A percentile compares a stretch with the other conserved stretches of the same genome.
Evolutionary conservation across 176 grass and related monocot species (phyloP).

Genomic region (Dendrocalamus sinicus): DNA sequence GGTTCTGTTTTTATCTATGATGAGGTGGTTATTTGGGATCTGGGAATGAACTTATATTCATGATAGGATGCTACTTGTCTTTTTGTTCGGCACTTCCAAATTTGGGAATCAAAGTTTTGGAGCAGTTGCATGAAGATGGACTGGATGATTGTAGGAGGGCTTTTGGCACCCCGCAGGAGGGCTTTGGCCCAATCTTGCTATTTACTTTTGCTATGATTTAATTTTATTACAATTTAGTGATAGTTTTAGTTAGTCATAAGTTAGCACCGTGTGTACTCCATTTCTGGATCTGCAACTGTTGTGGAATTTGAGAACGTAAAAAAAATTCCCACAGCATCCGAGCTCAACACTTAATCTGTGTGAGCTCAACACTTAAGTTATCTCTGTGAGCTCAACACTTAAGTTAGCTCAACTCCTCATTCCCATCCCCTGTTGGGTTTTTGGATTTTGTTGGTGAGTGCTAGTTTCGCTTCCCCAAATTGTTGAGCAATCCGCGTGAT

Average conservation of each 20-base stretch:
- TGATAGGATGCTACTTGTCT: background rate
- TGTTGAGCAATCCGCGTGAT: background rate
- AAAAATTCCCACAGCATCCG: background rate
- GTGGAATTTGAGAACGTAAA: background rate
- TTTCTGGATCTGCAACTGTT: background rate
- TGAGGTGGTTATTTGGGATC: background rate
- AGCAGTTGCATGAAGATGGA: background rate
- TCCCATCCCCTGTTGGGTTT: background rate
- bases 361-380: too few species aligned
- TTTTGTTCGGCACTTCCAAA: background rate
- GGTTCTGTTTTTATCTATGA: background rate
- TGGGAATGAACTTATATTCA: background rate
- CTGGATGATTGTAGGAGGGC: background rate
- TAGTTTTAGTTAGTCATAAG: background rate
- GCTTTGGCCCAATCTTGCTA: background rate
- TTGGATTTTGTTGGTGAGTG: background rate
- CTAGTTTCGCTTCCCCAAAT: background rate
- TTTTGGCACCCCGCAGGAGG: too few species aligned
- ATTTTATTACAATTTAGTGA: background rate
- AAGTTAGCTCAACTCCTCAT: background rate
- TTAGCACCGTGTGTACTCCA: background rate
- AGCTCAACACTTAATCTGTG: background rate
- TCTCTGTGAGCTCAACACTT: too few species aligned
- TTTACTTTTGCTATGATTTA: background rate
- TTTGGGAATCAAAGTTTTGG: background rate